Conservation (phyloP, 768 basidiomycete genomes). For the Phanerochaete sordida region DNA sequence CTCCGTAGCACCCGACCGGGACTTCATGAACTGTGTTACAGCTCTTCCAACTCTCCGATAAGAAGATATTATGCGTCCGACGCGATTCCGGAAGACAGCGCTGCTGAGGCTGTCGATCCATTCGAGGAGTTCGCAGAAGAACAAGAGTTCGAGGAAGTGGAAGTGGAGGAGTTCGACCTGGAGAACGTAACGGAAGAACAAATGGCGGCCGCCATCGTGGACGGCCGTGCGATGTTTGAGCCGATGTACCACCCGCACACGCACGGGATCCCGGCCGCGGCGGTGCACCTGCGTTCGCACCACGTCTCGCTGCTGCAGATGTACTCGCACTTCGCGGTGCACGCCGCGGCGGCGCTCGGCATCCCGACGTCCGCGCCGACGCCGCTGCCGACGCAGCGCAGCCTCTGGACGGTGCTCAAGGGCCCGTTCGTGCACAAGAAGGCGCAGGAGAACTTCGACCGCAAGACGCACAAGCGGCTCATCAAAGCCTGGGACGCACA, state of each 20-base stretch:
- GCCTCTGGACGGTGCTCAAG: constrained; percentile 81
- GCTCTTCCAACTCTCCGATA: too few relatives aligned
- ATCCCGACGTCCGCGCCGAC: constrained; percentile 70
- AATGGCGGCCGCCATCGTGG: constrained; percentile 52
- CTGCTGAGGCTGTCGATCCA: background rate
- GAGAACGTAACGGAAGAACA: constrained; percentile 29
- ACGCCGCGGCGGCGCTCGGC: constrained; percentile 80
- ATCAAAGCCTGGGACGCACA: constrained; percentile 93
- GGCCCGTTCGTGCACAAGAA: constrained; percentile 93
- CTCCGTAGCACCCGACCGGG: background rate
- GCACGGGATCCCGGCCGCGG: constrained; percentile 73
- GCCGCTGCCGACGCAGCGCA: constrained; percentile 68
- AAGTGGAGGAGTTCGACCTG: background rate
- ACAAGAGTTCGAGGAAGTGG: too few relatives aligned
- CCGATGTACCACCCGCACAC: constrained; percentile 57
- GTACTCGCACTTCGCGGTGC: constrained; percentile 79
- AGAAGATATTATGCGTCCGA: background rate
- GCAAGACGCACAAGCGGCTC: constrained; percentile 75
- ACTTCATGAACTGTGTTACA: background rate
- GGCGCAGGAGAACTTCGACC: constrained; percentile 91
- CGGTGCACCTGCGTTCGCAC: constrained; percentile 81
- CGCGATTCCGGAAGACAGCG: background rate
- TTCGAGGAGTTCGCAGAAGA: too few relatives aligned
- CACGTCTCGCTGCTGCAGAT: constrained; percentile 63
- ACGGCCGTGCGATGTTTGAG: constrained; percentile 55